Percentiles rank a stretch among this genome's conserved stretches.
Conservation (phyloP, 192 early-diverging fungal species). For the Martensiomyces pterosporus region DNA sequence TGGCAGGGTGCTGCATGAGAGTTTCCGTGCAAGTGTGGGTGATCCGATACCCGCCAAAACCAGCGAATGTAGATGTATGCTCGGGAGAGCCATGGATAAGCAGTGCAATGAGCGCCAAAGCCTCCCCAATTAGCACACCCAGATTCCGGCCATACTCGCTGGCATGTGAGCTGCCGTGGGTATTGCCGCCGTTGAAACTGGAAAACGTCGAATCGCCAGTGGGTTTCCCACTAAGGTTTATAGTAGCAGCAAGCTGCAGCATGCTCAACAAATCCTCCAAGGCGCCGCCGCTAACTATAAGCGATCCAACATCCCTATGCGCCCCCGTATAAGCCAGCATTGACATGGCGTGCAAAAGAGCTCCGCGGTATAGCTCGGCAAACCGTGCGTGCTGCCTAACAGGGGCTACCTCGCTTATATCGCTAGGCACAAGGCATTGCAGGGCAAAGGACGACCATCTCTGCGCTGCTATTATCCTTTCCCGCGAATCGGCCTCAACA, state of each 20-base stretch:
- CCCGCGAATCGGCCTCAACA: conserved; percentile 1
- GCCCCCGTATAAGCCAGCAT: too few species aligned
- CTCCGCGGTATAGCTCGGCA: conserved; percentile 6
- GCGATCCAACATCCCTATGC: conserved; percentile 1
- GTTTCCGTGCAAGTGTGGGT: conserved; percentile 5
- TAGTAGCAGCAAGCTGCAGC: conserved; percentile 16
- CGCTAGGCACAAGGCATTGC: conserved; percentile 11
- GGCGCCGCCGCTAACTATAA: conserved; percentile 5
- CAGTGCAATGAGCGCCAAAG: conserved; percentile 20
- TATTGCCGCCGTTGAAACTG: conserved; percentile 1
- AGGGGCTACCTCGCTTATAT: conserved; percentile 3
- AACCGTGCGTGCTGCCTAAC: conserved; percentile 12
- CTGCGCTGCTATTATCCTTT: not conserved
- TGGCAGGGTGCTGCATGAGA: not conserved
- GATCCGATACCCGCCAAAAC: conserved; percentile 13
- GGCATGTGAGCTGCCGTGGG: not conserved
- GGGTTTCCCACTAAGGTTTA: conserved; percentile 1
- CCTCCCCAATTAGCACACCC: conserved; percentile 20
- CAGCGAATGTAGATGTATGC: conserved; percentile 3
- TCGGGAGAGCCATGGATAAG: conserved; percentile 17
- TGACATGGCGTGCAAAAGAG: too few species aligned
- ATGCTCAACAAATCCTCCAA: conserved; percentile 15
- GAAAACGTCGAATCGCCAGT: conserved; percentile 4
- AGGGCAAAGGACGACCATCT: conserved; percentile 14
- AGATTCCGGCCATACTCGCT: not conserved